These are phyloP conservation scores for Grigorovia humatica DNA, from an alignment of 805 yeast genomes.

Conservation along the genomic window DNA sequence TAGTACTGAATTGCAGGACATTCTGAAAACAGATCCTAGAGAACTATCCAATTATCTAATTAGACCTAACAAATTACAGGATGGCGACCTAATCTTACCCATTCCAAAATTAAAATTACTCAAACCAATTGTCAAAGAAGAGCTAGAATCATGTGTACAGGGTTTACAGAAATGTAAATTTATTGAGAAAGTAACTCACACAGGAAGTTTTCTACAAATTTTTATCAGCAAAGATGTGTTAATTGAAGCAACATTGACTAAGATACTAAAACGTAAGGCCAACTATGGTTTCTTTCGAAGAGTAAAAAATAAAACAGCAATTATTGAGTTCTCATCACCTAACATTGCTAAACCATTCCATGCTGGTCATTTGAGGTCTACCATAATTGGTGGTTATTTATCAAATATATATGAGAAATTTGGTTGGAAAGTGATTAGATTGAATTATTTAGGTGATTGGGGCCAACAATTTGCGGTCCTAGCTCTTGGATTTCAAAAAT, in stretches of 20 bases:
- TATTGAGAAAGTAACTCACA: conserved; percentile 61
- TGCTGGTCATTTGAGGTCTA: conserved; percentile 96
- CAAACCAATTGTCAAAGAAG: background rate
- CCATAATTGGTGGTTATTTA: conserved; percentile 94
- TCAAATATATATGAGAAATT: conserved; percentile 79
- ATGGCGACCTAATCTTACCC: conserved; percentile 89
- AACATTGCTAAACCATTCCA: conserved; percentile 99
- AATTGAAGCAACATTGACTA: conserved; percentile 53
- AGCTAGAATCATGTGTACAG: conserved; percentile 14
- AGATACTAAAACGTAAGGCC: conserved; percentile 51
- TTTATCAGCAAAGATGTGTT: conserved; percentile 62
- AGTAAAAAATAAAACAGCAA: conserved; percentile 58
- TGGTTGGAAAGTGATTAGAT: conserved; percentile 87
- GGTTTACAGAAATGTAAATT: conserved; percentile 28
- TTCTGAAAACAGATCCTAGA: background rate
- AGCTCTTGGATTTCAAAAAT: conserved; percentile 84
- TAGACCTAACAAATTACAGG: conserved; percentile 63
- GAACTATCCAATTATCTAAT: background rate
- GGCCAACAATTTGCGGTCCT: conserved; percentile 96
- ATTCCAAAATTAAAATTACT: conserved; percentile 72
- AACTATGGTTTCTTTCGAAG: conserved; percentile 65
- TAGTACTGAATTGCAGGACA: background rate
- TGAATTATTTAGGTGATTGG: conserved; percentile 98
- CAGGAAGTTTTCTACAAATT: conserved; percentile 88
- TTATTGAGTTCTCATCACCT: conserved; percentile 93